phyloP scores from a whole-genome alignment of 1,284 basidiomycete species.

The Wallemia hederae region DNA sequence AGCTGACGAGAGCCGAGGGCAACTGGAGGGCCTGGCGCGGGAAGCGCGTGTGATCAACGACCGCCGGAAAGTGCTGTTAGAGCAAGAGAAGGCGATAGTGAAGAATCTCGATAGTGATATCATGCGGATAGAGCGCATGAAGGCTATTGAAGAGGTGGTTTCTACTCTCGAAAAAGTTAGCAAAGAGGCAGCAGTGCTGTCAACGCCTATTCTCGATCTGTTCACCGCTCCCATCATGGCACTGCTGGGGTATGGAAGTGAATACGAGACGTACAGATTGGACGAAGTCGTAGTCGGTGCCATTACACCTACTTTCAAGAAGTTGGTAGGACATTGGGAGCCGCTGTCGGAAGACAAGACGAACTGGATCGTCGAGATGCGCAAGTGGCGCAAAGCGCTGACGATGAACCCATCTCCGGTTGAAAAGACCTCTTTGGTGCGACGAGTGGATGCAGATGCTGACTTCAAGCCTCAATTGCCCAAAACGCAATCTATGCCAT shows the following conservation, averaged over 20 bases:
- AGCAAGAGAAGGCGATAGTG: slow-evolving; percentile 28
- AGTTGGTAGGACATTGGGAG: slow-evolving; percentile 12
- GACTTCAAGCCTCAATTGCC: slow-evolving; percentile 2
- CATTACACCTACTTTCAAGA: slow-evolving; percentile 35
- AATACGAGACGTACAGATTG: slow-evolving; percentile 47
- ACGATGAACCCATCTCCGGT: slow-evolving; percentile 1
- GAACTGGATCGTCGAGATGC: slow-evolving; percentile 12
- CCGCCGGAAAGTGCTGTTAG: slow-evolving; percentile 33
- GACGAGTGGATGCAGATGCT: not conserved
- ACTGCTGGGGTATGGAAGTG: slow-evolving; percentile 36
- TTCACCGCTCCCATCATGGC: slow-evolving; percentile 41
- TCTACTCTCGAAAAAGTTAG: slow-evolving; percentile 35
- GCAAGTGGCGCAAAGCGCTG: slow-evolving; percentile 15
- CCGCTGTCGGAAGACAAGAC: slow-evolving; percentile 13
- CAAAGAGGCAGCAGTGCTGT: slow-evolving; percentile 25
- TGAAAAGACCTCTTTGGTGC: not conserved
- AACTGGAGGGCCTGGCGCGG: slow-evolving; percentile 56
- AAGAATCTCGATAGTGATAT: slow-evolving; percentile 3
- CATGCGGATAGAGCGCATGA: slow-evolving; percentile 29
- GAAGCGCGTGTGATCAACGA: slow-evolving; percentile 63
- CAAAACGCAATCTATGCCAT: not conserved
- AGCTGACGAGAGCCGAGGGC: slow-evolving; percentile 43
- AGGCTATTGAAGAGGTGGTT: slow-evolving; percentile 39
- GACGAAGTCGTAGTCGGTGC: slow-evolving; percentile 83
- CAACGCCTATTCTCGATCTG: slow-evolving; percentile 33